Base-by-base conservation (phyloP, 1,284 basidiomycete genomes). In the Chiua sp. region DNA sequence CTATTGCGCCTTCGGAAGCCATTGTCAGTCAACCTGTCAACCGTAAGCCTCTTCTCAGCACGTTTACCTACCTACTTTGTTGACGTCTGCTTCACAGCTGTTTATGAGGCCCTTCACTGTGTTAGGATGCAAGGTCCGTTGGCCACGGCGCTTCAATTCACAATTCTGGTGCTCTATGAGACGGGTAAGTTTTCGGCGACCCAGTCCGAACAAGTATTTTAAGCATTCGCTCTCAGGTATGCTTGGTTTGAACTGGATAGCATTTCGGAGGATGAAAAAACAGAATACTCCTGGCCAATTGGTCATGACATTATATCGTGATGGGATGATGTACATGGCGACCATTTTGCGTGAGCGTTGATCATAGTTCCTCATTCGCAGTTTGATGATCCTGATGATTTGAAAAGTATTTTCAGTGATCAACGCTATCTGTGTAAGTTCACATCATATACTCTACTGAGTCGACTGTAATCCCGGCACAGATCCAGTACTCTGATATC, bases 291-390 rank as follows among this genome's bases (percentile, higher is more conserved):
- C 63, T 2, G 57, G 63, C 48, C 54, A 15, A 32, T 22, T 67
- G 5, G 33, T 65, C 32, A 60, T 47, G 37, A 61, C 56, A 28
- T 50, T 69, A 22, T 71, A 71, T 53, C 61, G 65, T 20, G 69
- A 71, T 20, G 69, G 68, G 6, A 37, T 71, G 8, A 30, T 66
- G 54, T 69, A 70, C 23, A 46, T 69, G 23, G 53, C 59, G 47
- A 60, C 55, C 32, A 70, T 70, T 23, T 30, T 63, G 28, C 35
- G 66, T 65, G 51, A 57, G 56, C 2, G 7, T 39, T 32, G 6
- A 39, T 23, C 18, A 26, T 20, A n/a, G n/a, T n/a, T 18, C 12
- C 13, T 46, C 6, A 7, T 33, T 3, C 20, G 20, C 47, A 26
- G 12, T 22, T 54, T 18, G 4, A 18, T 20, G 18, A 20, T 20